Base-by-base conservation (phyloP, 331 rosid species). In the Malus hybrid region DNA sequence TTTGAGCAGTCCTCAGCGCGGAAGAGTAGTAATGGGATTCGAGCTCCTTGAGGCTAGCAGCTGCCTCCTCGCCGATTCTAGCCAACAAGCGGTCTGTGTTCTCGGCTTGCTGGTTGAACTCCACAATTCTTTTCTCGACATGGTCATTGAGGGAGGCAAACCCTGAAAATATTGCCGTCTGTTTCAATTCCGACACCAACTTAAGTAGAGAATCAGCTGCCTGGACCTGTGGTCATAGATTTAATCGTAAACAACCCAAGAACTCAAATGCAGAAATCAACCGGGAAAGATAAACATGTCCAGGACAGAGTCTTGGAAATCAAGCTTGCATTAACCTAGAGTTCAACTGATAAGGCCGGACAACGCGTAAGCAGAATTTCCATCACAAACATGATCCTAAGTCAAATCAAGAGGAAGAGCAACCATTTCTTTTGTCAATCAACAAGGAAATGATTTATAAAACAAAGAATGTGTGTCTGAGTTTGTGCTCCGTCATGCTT, bases 71-170 rank as follows among this genome's bases (percentile, higher is more conserved):
- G 57, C 90, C 99, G 66, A 91, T 80, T 73, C 85, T 86, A 60
- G 95, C 91, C 60, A 94, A 74, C 67, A 85, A 6, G 64, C 79
- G 85, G 67, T 92, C 93, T 1, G 96, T 78, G 69, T 85, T 85
- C 84, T 92, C 93, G 5, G 82, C 91, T 72, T 87, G 84, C 61
- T 86, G 93, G 77, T 88, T 80, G 73, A 94, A 92, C 75, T 91
- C 97, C 19, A 81, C 81, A 42, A 73, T 87, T 83, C 95, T 89
- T 78, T 93, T 95, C 70, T 93, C 97, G 70, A 87, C 98, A 50
- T 93, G 97, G 71, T 93, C 98, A 75, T 93, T 93, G 52, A 93
- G 91, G 11, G 97, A 93, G 54, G 97, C 98, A 81, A 94, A 91
- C 65, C 96, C 99, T 1, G 99, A 93, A 82, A 94, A 94, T 34